Conservation (phyloP, 768 basidiomycete genomes). For the Hydnomerulius pinastri region DNA sequence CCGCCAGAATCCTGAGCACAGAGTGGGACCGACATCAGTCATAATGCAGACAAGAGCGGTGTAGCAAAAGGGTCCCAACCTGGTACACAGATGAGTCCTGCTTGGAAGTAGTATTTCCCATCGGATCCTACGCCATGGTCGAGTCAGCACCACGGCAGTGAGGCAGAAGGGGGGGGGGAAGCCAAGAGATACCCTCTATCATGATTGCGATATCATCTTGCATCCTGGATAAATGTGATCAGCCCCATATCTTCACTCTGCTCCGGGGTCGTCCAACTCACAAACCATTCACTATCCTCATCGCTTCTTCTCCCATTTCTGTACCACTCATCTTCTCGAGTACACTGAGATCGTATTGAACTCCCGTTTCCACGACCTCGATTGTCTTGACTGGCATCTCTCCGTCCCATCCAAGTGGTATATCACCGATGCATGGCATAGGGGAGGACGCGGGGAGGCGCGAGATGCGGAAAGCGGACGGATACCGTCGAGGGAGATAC, state of each 20-base stretch:
- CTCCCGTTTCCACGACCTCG: conserved; percentile 50
- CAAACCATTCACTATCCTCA: conserved; percentile 64
- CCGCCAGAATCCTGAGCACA: conserved; percentile 68
- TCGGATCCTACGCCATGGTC: conserved; percentile 50
- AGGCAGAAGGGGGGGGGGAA: no score
- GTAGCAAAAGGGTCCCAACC: conserved; percentile 41
- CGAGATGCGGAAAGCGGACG: conserved; percentile 53
- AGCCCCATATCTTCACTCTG: background rate
- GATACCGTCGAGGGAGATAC: conserved; percentile 68
- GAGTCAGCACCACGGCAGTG: background rate
- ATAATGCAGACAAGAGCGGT: background rate
- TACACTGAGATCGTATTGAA: conserved; percentile 53
- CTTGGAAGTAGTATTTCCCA: conserved; percentile 76
- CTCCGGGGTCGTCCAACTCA: conserved; percentile 36
- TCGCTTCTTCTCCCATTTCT: conserved; percentile 50
- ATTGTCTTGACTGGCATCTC: conserved; percentile 54
- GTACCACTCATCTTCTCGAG: conserved; percentile 26
- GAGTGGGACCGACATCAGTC: background rate
- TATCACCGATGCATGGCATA: conserved; percentile 21
- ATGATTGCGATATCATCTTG: conserved; percentile 64
- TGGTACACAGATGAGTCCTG: conserved; percentile 67
- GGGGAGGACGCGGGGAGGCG: conserved; percentile 32
- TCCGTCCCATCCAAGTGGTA: conserved; percentile 42
- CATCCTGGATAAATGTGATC: conserved; percentile 32
- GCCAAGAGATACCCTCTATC: conserved; percentile 51